phyloP scores from a whole-genome alignment of 2,329 filamentous ascomycete species.

The Penicillium expansum region DNA sequence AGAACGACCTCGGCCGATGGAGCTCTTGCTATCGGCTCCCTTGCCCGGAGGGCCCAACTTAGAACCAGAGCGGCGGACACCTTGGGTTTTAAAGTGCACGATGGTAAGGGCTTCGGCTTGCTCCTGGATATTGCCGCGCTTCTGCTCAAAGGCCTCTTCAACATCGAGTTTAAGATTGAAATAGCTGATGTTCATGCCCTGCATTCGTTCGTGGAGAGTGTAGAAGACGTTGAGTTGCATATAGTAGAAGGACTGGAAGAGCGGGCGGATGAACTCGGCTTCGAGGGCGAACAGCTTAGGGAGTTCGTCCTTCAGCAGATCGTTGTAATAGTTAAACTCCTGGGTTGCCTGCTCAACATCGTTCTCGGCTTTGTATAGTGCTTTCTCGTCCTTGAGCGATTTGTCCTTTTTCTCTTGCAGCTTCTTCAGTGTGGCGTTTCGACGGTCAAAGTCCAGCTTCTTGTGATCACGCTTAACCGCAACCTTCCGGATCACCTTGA shows the following conservation, averaged over 20 bases:
- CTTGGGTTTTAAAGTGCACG: slow-evolving; percentile 86
- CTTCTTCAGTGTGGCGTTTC: slow-evolving; percentile 80
- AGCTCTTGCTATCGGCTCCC: slow-evolving; percentile 38
- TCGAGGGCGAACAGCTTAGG: slow-evolving; percentile 88
- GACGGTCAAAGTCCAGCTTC: slow-evolving; percentile 92
- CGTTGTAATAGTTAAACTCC: slow-evolving; percentile 98
- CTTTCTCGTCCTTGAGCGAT: slow-evolving; percentile 93
- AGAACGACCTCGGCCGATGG: slow-evolving; percentile 33
- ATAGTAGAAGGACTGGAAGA: slow-evolving; percentile 99
- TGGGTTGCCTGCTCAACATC: slow-evolving; percentile 89
- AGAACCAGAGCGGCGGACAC: slow-evolving; percentile 48
- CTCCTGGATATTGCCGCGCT: slow-evolving; percentile 84
- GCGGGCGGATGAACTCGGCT: slow-evolving; percentile 88
- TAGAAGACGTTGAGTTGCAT: slow-evolving; percentile 99
- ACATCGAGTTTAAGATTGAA: slow-evolving; percentile 90
- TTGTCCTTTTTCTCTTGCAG: slow-evolving; percentile 98
- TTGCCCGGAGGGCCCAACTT: slow-evolving; percentile 32
- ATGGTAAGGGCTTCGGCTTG: slow-evolving; percentile 83
- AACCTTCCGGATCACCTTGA: slow-evolving; percentile 91
- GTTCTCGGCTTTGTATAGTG: slow-evolving; percentile 89
- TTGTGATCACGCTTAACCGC: slow-evolving; percentile 92
- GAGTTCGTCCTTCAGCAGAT: slow-evolving; percentile 91
- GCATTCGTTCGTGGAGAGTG: slow-evolving; percentile 97
- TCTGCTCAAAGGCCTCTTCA: slow-evolving; percentile 84
- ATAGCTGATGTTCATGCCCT: slow-evolving; percentile 93